These are phyloP conservation scores for Hypoxylon sp. DNA, from an alignment of 2,329 filamentous ascomycete species.

Conservation along the genomic window DNA sequence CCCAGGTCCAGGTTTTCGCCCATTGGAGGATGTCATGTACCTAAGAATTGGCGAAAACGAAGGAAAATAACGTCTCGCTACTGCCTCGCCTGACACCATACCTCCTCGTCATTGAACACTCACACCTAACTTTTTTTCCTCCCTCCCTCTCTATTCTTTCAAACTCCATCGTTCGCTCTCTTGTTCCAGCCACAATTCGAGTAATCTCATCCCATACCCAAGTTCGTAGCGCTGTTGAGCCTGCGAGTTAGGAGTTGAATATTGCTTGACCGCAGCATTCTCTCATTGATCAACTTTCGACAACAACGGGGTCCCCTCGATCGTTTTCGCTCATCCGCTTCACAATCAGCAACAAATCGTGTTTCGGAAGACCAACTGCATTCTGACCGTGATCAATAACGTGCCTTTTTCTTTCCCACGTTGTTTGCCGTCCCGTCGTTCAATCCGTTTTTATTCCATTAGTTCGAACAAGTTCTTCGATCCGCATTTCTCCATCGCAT, in stretches of 20 bases:
- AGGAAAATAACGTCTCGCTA: constrained; percentile 45
- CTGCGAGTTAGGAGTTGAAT: constrained; percentile 37
- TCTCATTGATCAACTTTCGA: constrained; percentile 37
- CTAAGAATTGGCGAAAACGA: constrained; percentile 46
- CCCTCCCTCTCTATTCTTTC: constrained; percentile 29
- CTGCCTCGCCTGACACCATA: constrained; percentile 41
- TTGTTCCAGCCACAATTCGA: constrained; percentile 34
- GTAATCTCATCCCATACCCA: constrained; percentile 23
- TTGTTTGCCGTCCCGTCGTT: constrained; percentile 30
- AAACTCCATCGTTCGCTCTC: constrained; percentile 34
- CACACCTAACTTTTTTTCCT: constrained; percentile 27
- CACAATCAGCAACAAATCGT: constrained; percentile 33
- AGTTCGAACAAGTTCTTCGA: constrained; percentile 27
- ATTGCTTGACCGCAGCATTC: constrained; percentile 37
- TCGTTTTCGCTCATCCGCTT: constrained; percentile 39
- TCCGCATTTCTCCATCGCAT: constrained; percentile 39
- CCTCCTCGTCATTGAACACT: constrained; percentile 46
- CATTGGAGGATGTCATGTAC: constrained; percentile 37
- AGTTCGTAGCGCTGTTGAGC: constrained; percentile 27
- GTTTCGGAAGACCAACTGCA: constrained; percentile 37
- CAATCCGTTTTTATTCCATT: constrained; percentile 23
- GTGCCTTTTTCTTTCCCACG: constrained; percentile 26
- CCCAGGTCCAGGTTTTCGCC: constrained; percentile 31
- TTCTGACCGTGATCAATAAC: constrained; percentile 37
- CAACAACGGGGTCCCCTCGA: constrained; percentile 30